Conservation (phyloP, 2,329 filamentous ascomycete genomes). For the Hypoxylon sp. region DNA sequence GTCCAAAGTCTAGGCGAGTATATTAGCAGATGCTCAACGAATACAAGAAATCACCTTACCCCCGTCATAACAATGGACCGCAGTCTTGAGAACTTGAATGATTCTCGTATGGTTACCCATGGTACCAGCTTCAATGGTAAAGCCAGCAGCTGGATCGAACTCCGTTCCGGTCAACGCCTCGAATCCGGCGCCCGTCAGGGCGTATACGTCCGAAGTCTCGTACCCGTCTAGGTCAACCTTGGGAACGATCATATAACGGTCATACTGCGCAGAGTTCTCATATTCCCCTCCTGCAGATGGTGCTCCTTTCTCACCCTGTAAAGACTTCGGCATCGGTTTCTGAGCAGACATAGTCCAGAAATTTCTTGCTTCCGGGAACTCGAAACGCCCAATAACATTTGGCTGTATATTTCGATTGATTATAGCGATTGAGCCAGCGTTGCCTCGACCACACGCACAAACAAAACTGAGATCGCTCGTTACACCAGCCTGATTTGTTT, state of each 20-base stretch:
- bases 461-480: conserved; percentile 72
- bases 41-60: conserved; percentile 68
- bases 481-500: conserved; percentile 62
- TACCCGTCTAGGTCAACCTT: conserved; percentile 78
- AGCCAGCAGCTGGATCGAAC: conserved; percentile 90
- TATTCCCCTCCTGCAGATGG: conserved; percentile 69
- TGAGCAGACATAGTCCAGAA: conserved; percentile 86
- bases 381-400: conserved; percentile 76
- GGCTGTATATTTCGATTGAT: conserved; percentile 85
- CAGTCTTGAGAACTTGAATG: conserved; percentile 88
- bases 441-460: conserved; percentile 74
- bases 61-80: conserved; percentile 91
- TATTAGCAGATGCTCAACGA: conserved; percentile 27
- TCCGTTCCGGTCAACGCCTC: conserved; percentile 86
- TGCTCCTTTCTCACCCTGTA: conserved; percentile 67
- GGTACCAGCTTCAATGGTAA: conserved; percentile 87
- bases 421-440: conserved; percentile 78
- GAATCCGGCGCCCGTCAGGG: conserved; percentile 79
- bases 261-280: conserved; percentile 73
- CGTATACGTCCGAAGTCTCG: conserved; percentile 84
- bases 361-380: conserved; percentile 79
- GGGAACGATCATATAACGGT: conserved; percentile 87
- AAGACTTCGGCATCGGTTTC: conserved; percentile 74
- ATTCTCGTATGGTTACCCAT: conserved; percentile 86
- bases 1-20: conserved; percentile 77